Evolutionary conservation across 2,329 filamentous ascomycete genomes (phyloP).

Genomic region (Xylariales sp.): DNA sequence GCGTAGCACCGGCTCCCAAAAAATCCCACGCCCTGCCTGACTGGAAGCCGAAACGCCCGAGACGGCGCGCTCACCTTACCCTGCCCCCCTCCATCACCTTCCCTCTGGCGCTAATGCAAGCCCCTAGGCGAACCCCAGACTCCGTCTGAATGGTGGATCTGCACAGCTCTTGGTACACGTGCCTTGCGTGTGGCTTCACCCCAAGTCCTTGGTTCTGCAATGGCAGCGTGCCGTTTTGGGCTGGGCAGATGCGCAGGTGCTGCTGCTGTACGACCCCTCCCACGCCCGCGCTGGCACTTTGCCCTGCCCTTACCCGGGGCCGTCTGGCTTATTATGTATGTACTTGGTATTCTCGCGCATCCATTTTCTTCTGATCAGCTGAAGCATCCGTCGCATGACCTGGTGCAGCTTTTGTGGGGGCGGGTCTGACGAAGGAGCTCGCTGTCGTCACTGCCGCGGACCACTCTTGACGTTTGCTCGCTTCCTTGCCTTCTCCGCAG

Average conservation of each 20-base stretch:
- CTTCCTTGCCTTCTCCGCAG: no score
- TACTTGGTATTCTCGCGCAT: no score
- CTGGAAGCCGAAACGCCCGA: no score
- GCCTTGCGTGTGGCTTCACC: not conserved
- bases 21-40: no score
- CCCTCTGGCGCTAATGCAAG: slow-evolving; percentile 3
- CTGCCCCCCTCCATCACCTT: not conserved
- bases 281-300: no score
- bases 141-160: no score
- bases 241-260: not conserved
- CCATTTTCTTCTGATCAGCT: no score
- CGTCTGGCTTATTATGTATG: no score
- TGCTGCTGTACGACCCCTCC: not conserved
- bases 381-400: not conserved
- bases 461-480: no score
- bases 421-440: not conserved
- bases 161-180: slow-evolving; percentile 3
- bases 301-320: no score
- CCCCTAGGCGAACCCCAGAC: slow-evolving; percentile 3
- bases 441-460: no score
- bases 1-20: no score
- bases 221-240: slow-evolving; percentile 5
- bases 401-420: not conserved
- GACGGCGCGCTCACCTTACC: not conserved
- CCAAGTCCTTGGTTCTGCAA: slow-evolving; percentile 7